Percentiles rank a stretch among this genome's conserved stretches.
phyloP scores from a whole-genome alignment of 2,329 filamentous ascomycete genomes.

The Paecilomyces niveus region DNA sequence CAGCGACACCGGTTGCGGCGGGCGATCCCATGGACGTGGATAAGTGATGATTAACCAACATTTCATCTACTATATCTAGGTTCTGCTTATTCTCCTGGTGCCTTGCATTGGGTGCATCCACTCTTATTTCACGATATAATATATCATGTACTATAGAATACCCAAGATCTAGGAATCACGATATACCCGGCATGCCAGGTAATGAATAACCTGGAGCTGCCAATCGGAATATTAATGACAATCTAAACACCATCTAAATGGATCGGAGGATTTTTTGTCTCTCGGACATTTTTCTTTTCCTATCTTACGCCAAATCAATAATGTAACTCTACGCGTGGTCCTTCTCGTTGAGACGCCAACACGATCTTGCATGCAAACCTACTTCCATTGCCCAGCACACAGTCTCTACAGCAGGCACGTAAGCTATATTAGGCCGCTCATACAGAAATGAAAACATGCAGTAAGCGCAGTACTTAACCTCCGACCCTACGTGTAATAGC shows the following conservation, averaged over 20 bases:
- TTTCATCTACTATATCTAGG: background rate
- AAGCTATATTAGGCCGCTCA: background rate
- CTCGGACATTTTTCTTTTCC: no score
- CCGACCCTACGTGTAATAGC: background rate
- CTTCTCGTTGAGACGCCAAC: background rate
- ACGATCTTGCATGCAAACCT: no score
- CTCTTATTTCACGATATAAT: background rate
- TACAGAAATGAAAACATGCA: background rate
- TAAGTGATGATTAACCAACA: background rate
- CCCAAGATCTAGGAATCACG: background rate
- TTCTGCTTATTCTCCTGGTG: background rate
- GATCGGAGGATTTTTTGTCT: no score
- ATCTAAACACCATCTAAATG: background rate
- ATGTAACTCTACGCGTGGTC: background rate
- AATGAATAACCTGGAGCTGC: background rate
- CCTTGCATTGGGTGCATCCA: no score
- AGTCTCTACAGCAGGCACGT: no score
- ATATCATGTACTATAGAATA: background rate
- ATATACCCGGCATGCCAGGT: background rate
- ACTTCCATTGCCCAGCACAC: no score
- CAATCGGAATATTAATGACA: background rate
- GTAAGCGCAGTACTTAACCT: background rate
- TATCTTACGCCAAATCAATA: background rate
- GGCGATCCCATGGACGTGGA: conserved; percentile 5
- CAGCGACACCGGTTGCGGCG: conserved; percentile 3